Evolutionary conservation across 2,329 filamentous ascomycete species (phyloP), one percentile per base, ranked within the genome.

Genomic region (Alternaria sp.): DNA sequence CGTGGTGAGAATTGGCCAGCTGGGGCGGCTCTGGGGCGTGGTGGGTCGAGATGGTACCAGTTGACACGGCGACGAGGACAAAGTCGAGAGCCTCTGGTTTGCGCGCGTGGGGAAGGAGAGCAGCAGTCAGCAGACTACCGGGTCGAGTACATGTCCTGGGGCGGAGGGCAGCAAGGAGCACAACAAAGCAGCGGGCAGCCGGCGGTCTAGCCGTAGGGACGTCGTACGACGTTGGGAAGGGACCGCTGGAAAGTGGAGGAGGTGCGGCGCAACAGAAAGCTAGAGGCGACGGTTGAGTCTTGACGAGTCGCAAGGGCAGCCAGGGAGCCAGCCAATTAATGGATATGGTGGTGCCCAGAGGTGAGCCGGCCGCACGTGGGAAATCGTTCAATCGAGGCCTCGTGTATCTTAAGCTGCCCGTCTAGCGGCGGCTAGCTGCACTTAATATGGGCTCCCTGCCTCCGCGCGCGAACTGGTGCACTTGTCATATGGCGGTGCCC

Each of bases 371-470:
- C 66, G 70, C 76, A 79, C 76, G 77, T 79, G 77, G 76, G 71
- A 77, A 73, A 78, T 78, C 73, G 75, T 75, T 75, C 71, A 77
- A 77, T 77, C 74, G 76, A 74, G 75, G 68, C 73, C 71, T 78
- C 77, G 76, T 78, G 74, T 75, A 78, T 79, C 76, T 76, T 59
- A 36, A 69, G 67, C 73, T 72, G 66, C 63, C 69, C 62, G 56
- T 66, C 67, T 77, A 77, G 76, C 75, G 75, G 74, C 76, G 76
- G 76, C 74, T 76, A 76, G 71, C 69, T 69, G 76, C 75, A 73
- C 74, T 71, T 72, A 69, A 72, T 75, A 73, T 74, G 72, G 69
- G 59, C 61, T 64, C 67, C 70, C 67, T 68, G 66, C 57, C 66
- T 65, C 63, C 61, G 66, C 65, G 60, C 66, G 67, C 62, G 65